phyloP scores from a whole-genome alignment of 768 basidiomycete species.

The Lactifluus volemus region DNA sequence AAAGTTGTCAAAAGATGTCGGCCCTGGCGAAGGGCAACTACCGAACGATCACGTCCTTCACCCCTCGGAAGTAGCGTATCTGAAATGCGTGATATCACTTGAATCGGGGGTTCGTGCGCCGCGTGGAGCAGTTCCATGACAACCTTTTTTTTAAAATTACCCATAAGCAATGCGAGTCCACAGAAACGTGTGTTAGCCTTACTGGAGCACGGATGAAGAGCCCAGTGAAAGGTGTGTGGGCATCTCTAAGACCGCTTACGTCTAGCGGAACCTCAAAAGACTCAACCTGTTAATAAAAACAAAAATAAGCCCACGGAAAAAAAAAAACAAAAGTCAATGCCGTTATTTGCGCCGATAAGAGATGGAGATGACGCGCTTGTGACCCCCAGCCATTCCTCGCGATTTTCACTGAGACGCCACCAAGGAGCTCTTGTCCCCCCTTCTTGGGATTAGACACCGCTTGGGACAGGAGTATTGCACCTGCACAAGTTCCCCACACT shows the following conservation, averaged over 20 bases:
- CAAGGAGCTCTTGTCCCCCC: conserved; percentile 80
- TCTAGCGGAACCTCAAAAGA: conserved; percentile 79
- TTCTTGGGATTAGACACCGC: conserved; percentile 69
- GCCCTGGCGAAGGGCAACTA: conserved; percentile 84
- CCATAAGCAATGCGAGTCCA: neutral
- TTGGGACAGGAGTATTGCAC: conserved; percentile 81
- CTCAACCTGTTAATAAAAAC: conserved; percentile 75
- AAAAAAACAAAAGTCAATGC: neutral
- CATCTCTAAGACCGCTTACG: conserved; percentile 52
- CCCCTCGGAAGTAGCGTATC: conserved; percentile 39
- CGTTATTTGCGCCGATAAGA: neutral
- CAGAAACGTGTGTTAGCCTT: conserved; percentile 21
- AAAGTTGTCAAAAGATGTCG: conserved; percentile 81
- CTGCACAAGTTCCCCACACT: conserved; percentile 95
- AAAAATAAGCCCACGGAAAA: neutral
- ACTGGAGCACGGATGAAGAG: conserved; percentile 95
- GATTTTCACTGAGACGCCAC: conserved; percentile 71
- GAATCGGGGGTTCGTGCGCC: conserved; percentile 46
- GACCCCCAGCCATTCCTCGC: conserved; percentile 92
- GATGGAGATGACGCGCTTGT: conserved; percentile 43
- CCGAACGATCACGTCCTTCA: conserved; percentile 44
- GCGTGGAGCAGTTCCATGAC: conserved; percentile 43
- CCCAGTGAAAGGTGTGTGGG: conserved; percentile 59
- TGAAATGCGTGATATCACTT: conserved; percentile 65
- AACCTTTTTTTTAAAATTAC: conserved; percentile 38